Evolutionary conservation across 139 green algal genomes (phyloP).

Genomic region (Tetradesmus obliquus): DNA sequence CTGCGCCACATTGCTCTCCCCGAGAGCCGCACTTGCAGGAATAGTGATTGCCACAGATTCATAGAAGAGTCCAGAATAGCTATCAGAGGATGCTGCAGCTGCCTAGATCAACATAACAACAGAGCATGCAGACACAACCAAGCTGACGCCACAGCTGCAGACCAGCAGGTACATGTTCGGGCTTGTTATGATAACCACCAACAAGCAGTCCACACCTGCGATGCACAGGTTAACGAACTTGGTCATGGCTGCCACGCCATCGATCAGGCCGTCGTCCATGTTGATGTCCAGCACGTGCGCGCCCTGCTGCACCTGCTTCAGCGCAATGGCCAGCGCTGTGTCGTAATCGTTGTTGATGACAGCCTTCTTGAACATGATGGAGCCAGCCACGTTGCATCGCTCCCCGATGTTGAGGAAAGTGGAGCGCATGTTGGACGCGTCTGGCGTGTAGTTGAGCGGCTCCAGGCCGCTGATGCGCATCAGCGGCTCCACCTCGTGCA

Average conservation of each 20-base stretch:
- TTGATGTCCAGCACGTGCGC: constrained; percentile 98
- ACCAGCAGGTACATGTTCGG: too few relatives aligned
- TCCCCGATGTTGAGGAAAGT: constrained; percentile 97
- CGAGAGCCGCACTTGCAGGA: too few relatives aligned
- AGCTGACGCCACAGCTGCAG: constrained; percentile 65
- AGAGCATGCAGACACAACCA: too few relatives aligned
- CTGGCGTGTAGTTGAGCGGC: constrained; percentile 93
- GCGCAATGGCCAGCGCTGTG: constrained; percentile 90
- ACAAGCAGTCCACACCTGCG: constrained; percentile 85
- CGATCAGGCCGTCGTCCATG: constrained; percentile 98
- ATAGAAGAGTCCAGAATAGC: too few relatives aligned
- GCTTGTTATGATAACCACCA: too few relatives aligned
- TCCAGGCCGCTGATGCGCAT: constrained; percentile 96
- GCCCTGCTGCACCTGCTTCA: constrained; percentile 87
- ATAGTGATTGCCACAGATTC: too few relatives aligned
- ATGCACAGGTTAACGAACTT: constrained; percentile 93
- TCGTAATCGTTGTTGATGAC: constrained; percentile 95
- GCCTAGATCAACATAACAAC: too few relatives aligned
- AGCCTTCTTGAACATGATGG: constrained; percentile 96
- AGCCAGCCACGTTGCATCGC: constrained; percentile 98
- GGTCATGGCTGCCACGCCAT: constrained; percentile 95
- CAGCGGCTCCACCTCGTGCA: constrained; percentile 69
- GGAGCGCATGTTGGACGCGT: constrained; percentile 74
- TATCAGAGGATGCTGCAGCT: too few relatives aligned
- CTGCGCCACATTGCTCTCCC: too few relatives aligned